A percentile compares a stretch with the other conserved stretches of the same genome.
phyloP scores from a whole-genome alignment of 2,329 filamentous ascomycete genomes.

The Shiraia bambusicola region DNA sequence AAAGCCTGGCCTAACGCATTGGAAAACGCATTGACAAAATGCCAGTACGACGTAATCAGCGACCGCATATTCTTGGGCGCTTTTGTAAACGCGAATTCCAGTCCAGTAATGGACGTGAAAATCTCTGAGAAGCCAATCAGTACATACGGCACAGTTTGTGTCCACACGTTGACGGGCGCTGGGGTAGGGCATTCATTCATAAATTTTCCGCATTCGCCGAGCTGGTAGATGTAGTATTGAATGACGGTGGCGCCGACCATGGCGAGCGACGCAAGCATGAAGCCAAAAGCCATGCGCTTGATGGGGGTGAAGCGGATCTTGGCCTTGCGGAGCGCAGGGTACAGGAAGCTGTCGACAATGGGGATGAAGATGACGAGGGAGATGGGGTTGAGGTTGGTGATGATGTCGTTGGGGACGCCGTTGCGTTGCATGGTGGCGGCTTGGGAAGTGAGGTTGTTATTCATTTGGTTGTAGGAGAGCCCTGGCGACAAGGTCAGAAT shows the following conservation, averaged over 20 bases:
- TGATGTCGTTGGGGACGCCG: constrained; percentile 58
- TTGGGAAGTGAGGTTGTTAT: constrained; percentile 58
- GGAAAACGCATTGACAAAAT: constrained; percentile 71
- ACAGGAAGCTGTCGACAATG: constrained; percentile 55
- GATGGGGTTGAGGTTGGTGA: constrained; percentile 58
- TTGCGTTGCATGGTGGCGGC: constrained; percentile 56
- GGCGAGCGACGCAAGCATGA: constrained; percentile 49
- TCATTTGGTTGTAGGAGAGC: constrained; percentile 57
- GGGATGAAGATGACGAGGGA: constrained; percentile 58
- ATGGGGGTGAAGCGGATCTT: constrained; percentile 56
- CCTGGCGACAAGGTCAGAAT: constrained; percentile 14
- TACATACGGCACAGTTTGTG: constrained; percentile 53
- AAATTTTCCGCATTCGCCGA: constrained; percentile 60
- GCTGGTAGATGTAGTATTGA: constrained; percentile 64
- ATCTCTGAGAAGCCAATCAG: constrained; percentile 61
- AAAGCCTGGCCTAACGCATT: constrained; percentile 71
- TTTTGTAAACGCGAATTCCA: constrained; percentile 77
- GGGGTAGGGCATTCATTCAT: constrained; percentile 56
- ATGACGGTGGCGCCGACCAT: constrained; percentile 55
- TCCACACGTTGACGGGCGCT: constrained; percentile 65
- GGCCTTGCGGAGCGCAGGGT: constrained; percentile 51
- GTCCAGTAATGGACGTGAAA: constrained; percentile 61
- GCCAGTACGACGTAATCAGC: constrained; percentile 67
- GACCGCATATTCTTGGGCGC: constrained; percentile 79
- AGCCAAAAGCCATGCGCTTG: constrained; percentile 56